Conservation (phyloP, 75 land plant genomes). For the Pinus albicaulis region DNA sequence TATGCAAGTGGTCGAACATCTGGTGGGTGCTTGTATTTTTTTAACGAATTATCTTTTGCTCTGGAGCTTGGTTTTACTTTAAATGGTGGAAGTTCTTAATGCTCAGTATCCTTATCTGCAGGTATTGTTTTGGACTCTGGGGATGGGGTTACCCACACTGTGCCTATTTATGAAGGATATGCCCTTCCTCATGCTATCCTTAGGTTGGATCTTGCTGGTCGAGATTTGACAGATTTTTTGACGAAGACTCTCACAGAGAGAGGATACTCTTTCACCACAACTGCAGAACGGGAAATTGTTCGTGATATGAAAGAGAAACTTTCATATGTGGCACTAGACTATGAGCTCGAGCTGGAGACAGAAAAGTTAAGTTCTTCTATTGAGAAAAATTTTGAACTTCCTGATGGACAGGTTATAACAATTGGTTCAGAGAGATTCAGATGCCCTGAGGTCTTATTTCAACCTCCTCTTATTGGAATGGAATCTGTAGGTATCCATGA, state of each 20-base stretch:
- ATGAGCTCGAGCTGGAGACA: constrained; percentile 23
- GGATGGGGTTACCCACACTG: constrained; percentile 56
- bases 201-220: too few relatives aligned
- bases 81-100: neutral
- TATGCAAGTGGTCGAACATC: constrained; percentile 64
- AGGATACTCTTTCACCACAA: too few relatives aligned
- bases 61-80: neutral
- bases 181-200: constrained; percentile 53
- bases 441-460: constrained; percentile 31
- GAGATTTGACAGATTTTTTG: too few relatives aligned
- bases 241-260: too few relatives aligned
- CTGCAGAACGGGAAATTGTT: too few relatives aligned
- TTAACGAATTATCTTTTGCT: neutral
- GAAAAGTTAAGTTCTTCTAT: constrained; percentile 5
- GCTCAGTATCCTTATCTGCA: neutral
- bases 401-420: constrained; percentile 29
- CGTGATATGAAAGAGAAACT: constrained; percentile 33
- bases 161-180: constrained; percentile 61
- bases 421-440: constrained; percentile 30
- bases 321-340: constrained; percentile 29
- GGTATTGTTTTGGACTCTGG: constrained; percentile 37
- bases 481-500: constrained; percentile 23
- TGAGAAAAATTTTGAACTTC: constrained; percentile 26
- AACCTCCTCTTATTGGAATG: constrained; percentile 25
- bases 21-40: constrained; percentile 27